Base-by-base conservation (phyloP, 1,139 yeast species). In the Yamadazyma dendronema region DNA sequence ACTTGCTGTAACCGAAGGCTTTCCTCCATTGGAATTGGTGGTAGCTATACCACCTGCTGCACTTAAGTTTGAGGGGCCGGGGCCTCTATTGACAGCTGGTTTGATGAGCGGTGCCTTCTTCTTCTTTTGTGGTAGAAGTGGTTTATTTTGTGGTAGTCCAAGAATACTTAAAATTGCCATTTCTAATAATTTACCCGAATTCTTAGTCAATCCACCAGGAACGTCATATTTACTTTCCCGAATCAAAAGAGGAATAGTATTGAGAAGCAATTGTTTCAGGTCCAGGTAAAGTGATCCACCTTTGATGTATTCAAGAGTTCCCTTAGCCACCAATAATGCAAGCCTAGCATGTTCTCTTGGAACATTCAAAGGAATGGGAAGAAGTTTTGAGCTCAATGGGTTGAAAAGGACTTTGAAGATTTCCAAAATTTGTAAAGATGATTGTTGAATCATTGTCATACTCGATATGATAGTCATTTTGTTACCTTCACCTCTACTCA, bases 241-340 rank as follows among this genome's bases (percentile, higher is more conserved):
- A 43, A 67, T 75, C 40, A 82, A 58, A 34, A 72, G 74, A 14
- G 65, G 60, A 2, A 81, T 59, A 3, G 81, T 67, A 29, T 66
- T 74, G 22, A 68, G 57, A 26, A 84, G 59, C 33, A 83, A 59
- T 26, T 63, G 69, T 46, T 81, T 83, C 55, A 83, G 79, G 35
- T 82, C 87, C 53, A 77, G 84, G 50, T 82, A 79, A 39, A 88
- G 61, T 1, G 92, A 82, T 0, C 96, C 96, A 17, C 92, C 89
- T 53, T 86, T 80, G 3, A 88, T 81, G 54, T 86, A 87, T 47
- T 87, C 96, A 40, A 88, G 66, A 0, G 88, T 78, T 8, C 95
- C 90, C 46, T 81, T 81, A 1, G 95, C 86, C 14, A 86, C 85
- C 38, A 87, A 57, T 13, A 87, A 64, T 0, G 89, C 74, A 44